Base-by-base conservation (phyloP, 164 flowering plant genomes). In the Stephania japonica region DNA sequence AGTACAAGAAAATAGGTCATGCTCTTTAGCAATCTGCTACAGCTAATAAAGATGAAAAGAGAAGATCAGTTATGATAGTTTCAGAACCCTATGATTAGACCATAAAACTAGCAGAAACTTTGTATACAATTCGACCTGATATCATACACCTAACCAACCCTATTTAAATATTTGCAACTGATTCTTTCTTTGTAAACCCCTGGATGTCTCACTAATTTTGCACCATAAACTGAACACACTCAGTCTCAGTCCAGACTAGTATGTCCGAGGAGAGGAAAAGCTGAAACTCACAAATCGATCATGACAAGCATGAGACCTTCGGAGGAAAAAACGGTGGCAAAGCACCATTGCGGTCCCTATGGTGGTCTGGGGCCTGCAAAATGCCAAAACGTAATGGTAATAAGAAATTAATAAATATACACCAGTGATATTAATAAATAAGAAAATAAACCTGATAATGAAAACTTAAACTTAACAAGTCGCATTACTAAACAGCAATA, bases 251-350 rank as follows among this genome's bases (percentile, higher is more conserved):
- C 13, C 19, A 4, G n/a, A 25, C 13, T 56, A 18, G 24, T 6
- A 50, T 21, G 3, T 6, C 14, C 10, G 16, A 14, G 16, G 11
- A 38, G 21, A 26, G 1, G 21, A n/a, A 42, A 26, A 18, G 23
- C 18, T 3, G 16, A 73, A 73, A 86, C 98, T 91, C 78, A 95
- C 99, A 86, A 84, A 95, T 95, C 99, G 87, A 80, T 95, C 96
- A 75, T 95, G 93, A 73, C 84, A 89, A 68, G 98, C 99, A 86
- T 95, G 99, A 19, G 99, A 95, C 68, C 89, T 82, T 42, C 93
- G 90, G 69, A 89, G 87, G 83, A 95, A 95, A 82, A 95, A 95
- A 27, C 99, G 93, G 80, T 95, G 99, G 83, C 99, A 95, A 23
- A 95, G 84, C 76, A 95, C 92, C 94, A 95, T 95, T 21, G 99